These are phyloP conservation scores for Trichoderma breve DNA, from an alignment of 2,329 filamentous ascomycete genomes.

Conservation along the genomic window DNA sequence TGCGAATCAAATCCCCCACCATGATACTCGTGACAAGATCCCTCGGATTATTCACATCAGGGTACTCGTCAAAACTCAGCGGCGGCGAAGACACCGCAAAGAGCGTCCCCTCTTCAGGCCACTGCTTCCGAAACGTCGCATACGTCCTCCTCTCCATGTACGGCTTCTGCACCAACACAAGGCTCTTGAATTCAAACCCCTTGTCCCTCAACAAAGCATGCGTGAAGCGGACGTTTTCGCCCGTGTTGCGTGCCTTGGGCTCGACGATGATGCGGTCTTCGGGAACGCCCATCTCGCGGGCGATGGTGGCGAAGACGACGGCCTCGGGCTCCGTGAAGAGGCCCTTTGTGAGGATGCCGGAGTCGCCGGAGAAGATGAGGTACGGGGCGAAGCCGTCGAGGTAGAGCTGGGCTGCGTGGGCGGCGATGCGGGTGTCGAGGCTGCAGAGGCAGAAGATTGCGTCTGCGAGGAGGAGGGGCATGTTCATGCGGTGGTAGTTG, in stretches of 20 bases:
- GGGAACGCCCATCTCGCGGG: slow-evolving; percentile 41
- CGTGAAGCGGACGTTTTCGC: slow-evolving; percentile 48
- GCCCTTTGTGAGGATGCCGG: slow-evolving; percentile 40
- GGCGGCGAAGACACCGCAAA: slow-evolving; percentile 44
- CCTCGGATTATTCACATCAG: slow-evolving; percentile 40
- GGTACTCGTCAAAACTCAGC: slow-evolving; percentile 41
- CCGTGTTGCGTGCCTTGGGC: slow-evolving; percentile 43
- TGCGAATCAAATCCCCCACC: slow-evolving; percentile 45
- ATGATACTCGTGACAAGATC: slow-evolving; percentile 45
- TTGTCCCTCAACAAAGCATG: slow-evolving; percentile 34
- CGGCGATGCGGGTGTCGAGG: slow-evolving; percentile 45
- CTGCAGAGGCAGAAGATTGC: slow-evolving; percentile 49
- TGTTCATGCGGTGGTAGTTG: slow-evolving; percentile 44
- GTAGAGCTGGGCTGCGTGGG: slow-evolving; percentile 42
- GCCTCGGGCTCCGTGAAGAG: slow-evolving; percentile 44
- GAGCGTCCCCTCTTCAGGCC: slow-evolving; percentile 36
- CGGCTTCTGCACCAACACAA: slow-evolving; percentile 48
- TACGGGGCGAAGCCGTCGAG: slow-evolving; percentile 39
- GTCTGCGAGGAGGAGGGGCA: slow-evolving; percentile 36
- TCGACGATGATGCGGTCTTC: slow-evolving; percentile 40
- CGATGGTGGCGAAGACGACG: slow-evolving; percentile 42
- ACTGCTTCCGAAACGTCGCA: slow-evolving; percentile 47
- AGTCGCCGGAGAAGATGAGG: slow-evolving; percentile 45
- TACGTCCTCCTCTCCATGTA: slow-evolving; percentile 49
- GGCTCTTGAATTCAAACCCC: slow-evolving; percentile 28